These are phyloP conservation scores for rapeseed (Brassica napus) DNA, from an alignment of 345 rosid species.

Conservation along the genomic window DNA sequence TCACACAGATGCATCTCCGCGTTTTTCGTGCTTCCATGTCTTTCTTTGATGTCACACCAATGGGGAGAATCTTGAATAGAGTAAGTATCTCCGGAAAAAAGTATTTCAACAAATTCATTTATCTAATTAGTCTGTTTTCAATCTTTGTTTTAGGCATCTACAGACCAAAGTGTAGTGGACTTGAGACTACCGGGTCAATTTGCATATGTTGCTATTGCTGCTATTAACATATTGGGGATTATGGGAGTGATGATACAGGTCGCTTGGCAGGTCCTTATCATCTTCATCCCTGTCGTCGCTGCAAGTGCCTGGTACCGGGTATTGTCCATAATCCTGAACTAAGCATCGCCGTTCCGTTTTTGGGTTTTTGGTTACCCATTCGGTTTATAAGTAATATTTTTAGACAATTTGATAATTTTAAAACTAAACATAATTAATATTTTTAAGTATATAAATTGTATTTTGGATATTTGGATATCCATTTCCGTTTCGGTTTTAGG, in stretches of 20 bases:
- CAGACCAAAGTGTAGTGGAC: slow-evolving; percentile 73
- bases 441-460: too few relatives aligned
- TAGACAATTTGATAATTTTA: too few relatives aligned
- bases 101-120: neutral
- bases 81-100: slow-evolving; percentile 37
- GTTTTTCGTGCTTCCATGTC: slow-evolving; percentile 84
- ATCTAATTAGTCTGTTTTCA: slow-evolving; percentile 14
- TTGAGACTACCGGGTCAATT: slow-evolving; percentile 51
- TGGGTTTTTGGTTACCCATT: too few relatives aligned
- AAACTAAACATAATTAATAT: too few relatives aligned
- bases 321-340: slow-evolving; percentile 8
- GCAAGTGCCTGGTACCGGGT: slow-evolving; percentile 67
- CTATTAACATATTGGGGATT: slow-evolving; percentile 60
- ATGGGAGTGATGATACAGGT: slow-evolving; percentile 64
- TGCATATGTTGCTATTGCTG: slow-evolving; percentile 48
- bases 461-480: too few relatives aligned
- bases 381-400: too few relatives aligned
- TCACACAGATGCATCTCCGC: slow-evolving; percentile 59
- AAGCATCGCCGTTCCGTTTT: too few relatives aligned
- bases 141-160: slow-evolving; percentile 57
- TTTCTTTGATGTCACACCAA: slow-evolving; percentile 77
- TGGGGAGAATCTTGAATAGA: slow-evolving; percentile 62
- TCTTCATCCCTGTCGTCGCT: slow-evolving; percentile 57
- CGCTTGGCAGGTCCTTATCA: slow-evolving; percentile 64
- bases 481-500: too few relatives aligned